These are phyloP conservation scores for Ceratocystis lukuohia DNA, from an alignment of 2,329 filamentous ascomycete species.

Conservation along the genomic window DNA sequence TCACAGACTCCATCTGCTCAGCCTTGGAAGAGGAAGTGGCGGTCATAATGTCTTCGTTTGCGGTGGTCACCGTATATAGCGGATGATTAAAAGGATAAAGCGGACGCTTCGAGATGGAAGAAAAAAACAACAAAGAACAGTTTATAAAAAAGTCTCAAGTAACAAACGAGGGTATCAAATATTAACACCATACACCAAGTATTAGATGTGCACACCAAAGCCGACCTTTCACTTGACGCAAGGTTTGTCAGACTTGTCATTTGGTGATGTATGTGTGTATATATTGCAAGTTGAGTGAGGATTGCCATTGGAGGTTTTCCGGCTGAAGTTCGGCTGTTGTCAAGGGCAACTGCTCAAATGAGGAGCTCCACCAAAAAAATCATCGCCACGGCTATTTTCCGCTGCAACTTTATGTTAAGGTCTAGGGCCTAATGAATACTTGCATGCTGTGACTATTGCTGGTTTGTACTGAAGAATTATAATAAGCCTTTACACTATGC, in stretches of 20 bases:
- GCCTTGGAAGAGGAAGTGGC: constrained; percentile 2
- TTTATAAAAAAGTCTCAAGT: constrained; percentile 1
- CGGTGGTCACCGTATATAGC: not conserved
- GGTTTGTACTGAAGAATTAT: too few species aligned
- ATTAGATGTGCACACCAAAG: not conserved
- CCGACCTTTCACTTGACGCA: not conserved
- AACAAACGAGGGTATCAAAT: not conserved
- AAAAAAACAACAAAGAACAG: not conserved
- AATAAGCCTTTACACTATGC: not conserved
- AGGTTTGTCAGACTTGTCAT: not conserved
- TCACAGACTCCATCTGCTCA: constrained; percentile 18
- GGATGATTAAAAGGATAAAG: not conserved
- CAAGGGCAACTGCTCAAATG: constrained; percentile 26
- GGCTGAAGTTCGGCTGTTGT: constrained; percentile 29
- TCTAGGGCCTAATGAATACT: too few species aligned
- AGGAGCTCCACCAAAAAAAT: constrained; percentile 10
- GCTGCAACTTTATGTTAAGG: not conserved
- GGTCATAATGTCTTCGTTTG: not conserved
- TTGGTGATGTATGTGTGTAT: not conserved
- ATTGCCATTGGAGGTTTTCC: not conserved
- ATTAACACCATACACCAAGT: not conserved
- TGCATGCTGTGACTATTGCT: too few species aligned
- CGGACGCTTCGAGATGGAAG: not conserved
- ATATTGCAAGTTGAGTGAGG: not conserved
- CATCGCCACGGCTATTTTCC: not conserved